phyloP scores from a whole-genome alignment of 306 rosid species.

The Acacia confusa region DNA sequence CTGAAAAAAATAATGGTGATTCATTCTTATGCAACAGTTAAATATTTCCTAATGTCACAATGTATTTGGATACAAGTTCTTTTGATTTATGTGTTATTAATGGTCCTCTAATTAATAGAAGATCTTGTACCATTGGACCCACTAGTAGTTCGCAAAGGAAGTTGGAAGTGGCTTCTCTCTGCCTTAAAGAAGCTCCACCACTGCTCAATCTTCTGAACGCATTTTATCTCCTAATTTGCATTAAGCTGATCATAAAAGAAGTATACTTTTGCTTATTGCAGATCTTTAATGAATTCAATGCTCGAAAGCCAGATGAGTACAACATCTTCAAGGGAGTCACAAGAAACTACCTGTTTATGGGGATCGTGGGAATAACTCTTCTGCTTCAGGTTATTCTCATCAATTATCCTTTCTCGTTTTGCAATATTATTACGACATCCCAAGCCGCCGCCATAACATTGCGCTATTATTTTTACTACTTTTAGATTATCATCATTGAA shows the following conservation, averaged over 20 bases:
- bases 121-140: background rate
- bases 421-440: background rate
- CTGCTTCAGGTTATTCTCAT: slow-evolving; percentile 73
- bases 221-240: background rate
- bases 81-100: background rate
- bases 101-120: background rate
- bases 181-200: background rate
- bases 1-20: too few relatives aligned
- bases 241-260: slow-evolving; percentile 19
- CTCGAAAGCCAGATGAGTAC: slow-evolving; percentile 79
- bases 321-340: slow-evolving; percentile 80
- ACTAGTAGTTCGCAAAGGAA: background rate
- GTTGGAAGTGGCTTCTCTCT: background rate
- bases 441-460: background rate
- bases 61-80: background rate
- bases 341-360: slow-evolving; percentile 72
- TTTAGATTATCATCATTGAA: slow-evolving; percentile 68
- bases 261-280: slow-evolving; percentile 38
- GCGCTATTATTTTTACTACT: background rate
- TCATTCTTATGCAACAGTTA: background rate
- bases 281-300: slow-evolving; percentile 91
- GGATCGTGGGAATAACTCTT: slow-evolving; percentile 64
- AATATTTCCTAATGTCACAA: background rate
- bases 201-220: background rate
- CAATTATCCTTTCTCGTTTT: background rate